Evolutionary conservation across 2,329 filamentous ascomycete species (phyloP), one percentile per base, ranked within the genome.

Genomic region (Gnomoniopsis smithogilvyi): DNA sequence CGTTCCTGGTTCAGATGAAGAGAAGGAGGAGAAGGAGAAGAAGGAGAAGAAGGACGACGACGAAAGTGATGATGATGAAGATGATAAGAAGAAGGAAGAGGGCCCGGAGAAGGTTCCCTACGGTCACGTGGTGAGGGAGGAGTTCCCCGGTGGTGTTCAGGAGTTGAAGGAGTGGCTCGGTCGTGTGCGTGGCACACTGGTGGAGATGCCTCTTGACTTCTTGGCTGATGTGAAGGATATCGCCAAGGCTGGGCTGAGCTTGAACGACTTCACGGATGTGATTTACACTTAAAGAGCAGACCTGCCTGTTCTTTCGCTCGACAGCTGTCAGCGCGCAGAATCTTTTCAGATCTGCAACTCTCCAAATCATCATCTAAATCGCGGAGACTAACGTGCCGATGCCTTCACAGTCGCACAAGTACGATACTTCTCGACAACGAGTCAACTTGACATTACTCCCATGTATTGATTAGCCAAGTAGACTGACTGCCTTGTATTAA

Each of bases 171-270:
- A 88, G 53, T 82, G 86, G 74, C 75, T 93, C 56, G 79, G 80
- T 57, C 80, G 83, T 56, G 78, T 93, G 43, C 82, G 85, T 61
- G 90, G 90, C 2, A 90, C 82, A 10, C 74, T 92, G 49, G 89
- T 97, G 8, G 91, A 96, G 78, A 97, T 97, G 93, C 92, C 92
- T 30, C 78, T 97, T 66, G 79, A 91, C 64, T 97, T 97, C 77
- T 77, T 96, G 71, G 88, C 89, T 67, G 89, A 92, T 36, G 83
- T 85, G 10, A 84, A 91, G 67, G 92, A 97, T 71, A 87, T 97
- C 72, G 94, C 93, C 3, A 88, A 92, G 79, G 85, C 92, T 66
- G 92, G 92, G 0, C 67, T 96, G 67, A 80, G 82, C 22, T 74
- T 92, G 64, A 92, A 93, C 74, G 79, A 81, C 26, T 73, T 92